Evolutionary conservation across 108 stramenopile genomes (phyloP).

Genomic region (Cyclostephanos tholiformis): DNA sequence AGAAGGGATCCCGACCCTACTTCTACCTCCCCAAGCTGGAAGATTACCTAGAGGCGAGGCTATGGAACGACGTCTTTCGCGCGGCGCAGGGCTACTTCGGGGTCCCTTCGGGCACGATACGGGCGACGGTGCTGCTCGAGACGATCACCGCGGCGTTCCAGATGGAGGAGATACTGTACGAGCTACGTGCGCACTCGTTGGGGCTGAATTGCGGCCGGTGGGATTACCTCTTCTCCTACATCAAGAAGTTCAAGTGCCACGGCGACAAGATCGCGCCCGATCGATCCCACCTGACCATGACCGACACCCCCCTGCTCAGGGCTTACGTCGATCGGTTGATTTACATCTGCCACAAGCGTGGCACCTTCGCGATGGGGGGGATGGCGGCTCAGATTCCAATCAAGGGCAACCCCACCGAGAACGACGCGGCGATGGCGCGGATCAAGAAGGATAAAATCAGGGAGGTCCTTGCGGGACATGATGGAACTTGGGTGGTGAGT

Average conservation of each 20-base stretch:
- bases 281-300: conserved; percentile 88
- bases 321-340: conserved; percentile 90
- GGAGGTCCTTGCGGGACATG: conserved; percentile 90
- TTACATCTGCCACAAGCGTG: conserved; percentile 92
- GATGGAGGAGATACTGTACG: conserved; percentile 96
- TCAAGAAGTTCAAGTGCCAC: conserved; percentile 90
- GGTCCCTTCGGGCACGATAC: conserved; percentile 79
- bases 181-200: conserved; percentile 90
- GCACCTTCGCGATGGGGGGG: conserved; percentile 95
- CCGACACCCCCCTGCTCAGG: conserved; percentile 83
- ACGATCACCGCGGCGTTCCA: conserved; percentile 96
- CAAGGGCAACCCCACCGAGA: conserved; percentile 78
- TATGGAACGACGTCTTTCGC: conserved; percentile 93
- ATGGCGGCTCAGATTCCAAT: conserved; percentile 94
- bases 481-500: conserved; percentile 88
- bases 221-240: conserved; percentile 95
- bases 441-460: conserved; percentile 89
- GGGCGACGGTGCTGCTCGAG: conserved; percentile 91
- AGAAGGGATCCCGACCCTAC: conserved; percentile 83
- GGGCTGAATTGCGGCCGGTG: conserved; percentile 96
- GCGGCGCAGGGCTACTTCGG: conserved; percentile 84
- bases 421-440: conserved; percentile 78
- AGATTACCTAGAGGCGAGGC: conserved; percentile 84
- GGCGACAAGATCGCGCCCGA: conserved; percentile 84
- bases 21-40: conserved; percentile 94